Evolutionary conservation across 768 basidiomycete genomes (phyloP), one percentile per base, ranked within the genome.

Genomic region (Terana coerulea): DNA sequence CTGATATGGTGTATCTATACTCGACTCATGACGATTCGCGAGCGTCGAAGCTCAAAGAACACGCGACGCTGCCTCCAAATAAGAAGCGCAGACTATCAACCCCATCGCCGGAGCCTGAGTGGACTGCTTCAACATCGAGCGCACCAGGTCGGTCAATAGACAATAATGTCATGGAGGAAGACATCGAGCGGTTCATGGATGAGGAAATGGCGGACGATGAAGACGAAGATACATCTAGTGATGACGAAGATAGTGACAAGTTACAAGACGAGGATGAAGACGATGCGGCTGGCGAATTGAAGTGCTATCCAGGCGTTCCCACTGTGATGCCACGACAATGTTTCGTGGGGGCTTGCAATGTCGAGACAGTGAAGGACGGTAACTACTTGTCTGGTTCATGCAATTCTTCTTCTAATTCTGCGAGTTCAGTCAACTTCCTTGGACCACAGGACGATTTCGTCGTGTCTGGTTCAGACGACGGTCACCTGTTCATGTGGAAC

Each of bases 291-390:
- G 30, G 55, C 15, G 53, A 63, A 9, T 50, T 55, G 28, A 30
- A 33, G 19, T 48, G 58, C 58, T 19, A 60, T 71, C 37, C 63
- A 63, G 35, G 64, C 67, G 75, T 79, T 3, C 77, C 84, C 11
- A 66, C 82, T 33, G 68, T 93, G 42, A 67, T 78, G 55, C 91
- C 92, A 24, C 79, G 83, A 34, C 67, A 65, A 54, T 76, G 78
- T 14, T 95, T 77, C 66, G 63, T 66, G 33, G 92, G 92, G 12
- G 80, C 83, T 28, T 80, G 84, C 49, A 95, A 94, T 61, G 72
- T 88, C 1, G 82, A 82, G 54, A 95, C 93, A 0, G 78, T 91
- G 35, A 95, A 95, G 67, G 92, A 94, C 64, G 90, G 92, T 86
- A 56, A 61, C 83, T 63, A 17, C 34, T 39, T 10, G 10, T 12